Evolutionary conservation across 169 alveolate species (phyloP), one percentile per base, ranked within the genome.

Genomic region (Plasmodium knowlesi): DNA sequence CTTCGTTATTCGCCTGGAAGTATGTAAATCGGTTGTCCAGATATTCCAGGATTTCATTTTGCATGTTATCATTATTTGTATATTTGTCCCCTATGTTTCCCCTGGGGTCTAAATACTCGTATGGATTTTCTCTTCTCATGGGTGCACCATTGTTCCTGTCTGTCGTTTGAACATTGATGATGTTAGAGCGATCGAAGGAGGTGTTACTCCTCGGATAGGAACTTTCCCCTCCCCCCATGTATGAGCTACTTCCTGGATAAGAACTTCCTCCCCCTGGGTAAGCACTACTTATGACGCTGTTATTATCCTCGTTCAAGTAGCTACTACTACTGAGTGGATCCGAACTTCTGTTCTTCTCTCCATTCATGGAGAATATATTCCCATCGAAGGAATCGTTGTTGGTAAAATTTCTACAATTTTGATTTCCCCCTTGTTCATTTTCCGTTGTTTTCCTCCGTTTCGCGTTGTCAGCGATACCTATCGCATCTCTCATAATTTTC

Each of bases 21-120:
- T 88, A 88, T 2, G 89, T 88, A 79, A 25, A 88, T 25, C 82
- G 82, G 50, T 88, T 88, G 79, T 88, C 94, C 16, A 88, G 81
- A 34, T 79, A 6, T 9, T 88, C 83, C 19, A 88, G 19, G 2
- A 88, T 32, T 32, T 88, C 73, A 79, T 41, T 80, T 41, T 82
- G 74, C 39, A 61, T 8, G 37, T 12, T 57, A 16, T 82, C 90
- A 39, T 82, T 57, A 79, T 34, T 81, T 5, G 37, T 46, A 19
- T 67, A 19, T 5, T 39, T 67, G n/a, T 16, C 67, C 0, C 16
- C 4, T 81, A 25, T 4, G 67, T 50, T 16, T 19, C 53, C 14
- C 30, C 37, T 81, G 54, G 54, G 25, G 72, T 81, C 5, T 16
- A 67, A 22, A 67, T 67, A 67, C 1, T 67, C 76, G 9, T 67